These are phyloP conservation scores for Dichomitus squalens DNA, from an alignment of 1,284 basidiomycete genomes.

Conservation along the genomic window DNA sequence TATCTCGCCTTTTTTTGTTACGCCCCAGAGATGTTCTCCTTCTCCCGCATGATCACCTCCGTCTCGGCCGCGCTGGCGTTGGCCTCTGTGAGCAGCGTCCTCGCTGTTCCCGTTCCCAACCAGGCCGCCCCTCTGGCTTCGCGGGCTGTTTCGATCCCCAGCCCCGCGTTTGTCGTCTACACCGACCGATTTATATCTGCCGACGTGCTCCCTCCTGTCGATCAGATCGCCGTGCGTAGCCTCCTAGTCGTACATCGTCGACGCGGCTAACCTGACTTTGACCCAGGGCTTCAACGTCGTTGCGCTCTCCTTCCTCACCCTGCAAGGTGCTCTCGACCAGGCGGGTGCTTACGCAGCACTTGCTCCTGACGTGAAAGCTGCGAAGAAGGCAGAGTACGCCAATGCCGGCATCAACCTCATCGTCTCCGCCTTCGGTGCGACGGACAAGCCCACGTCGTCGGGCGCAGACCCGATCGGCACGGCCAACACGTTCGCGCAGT, in stretches of 20 bases:
- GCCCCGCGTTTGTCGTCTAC: constrained; percentile 23
- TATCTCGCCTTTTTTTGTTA: constrained; percentile 3
- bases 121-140: constrained; percentile 8
- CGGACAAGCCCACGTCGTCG: constrained; percentile 50
- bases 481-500: constrained; percentile 50
- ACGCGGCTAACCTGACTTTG: not conserved
- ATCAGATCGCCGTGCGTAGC: constrained; percentile 8
- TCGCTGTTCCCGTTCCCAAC: constrained; percentile 11
- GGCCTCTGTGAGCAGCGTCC: constrained; percentile 18
- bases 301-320: constrained; percentile 20
- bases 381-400: constrained; percentile 44
- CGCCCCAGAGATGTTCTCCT: constrained; percentile 22
- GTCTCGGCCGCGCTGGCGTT: constrained; percentile 22
- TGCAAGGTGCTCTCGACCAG: constrained; percentile 15
- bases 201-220: constrained; percentile 15
- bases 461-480: constrained; percentile 42
- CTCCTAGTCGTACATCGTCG: too few species aligned
- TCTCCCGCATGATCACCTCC: constrained; percentile 20
- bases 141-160: constrained; percentile 9
- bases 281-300: constrained; percentile 20
- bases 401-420: constrained; percentile 49
- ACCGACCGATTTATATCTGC: constrained; percentile 18
- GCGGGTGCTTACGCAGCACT: constrained; percentile 15
- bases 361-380: constrained; percentile 28
- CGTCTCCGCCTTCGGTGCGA: constrained; percentile 53